Evolutionary conservation across 129 eudicot species (phyloP).

Genomic region (Arctium lappa): DNA sequence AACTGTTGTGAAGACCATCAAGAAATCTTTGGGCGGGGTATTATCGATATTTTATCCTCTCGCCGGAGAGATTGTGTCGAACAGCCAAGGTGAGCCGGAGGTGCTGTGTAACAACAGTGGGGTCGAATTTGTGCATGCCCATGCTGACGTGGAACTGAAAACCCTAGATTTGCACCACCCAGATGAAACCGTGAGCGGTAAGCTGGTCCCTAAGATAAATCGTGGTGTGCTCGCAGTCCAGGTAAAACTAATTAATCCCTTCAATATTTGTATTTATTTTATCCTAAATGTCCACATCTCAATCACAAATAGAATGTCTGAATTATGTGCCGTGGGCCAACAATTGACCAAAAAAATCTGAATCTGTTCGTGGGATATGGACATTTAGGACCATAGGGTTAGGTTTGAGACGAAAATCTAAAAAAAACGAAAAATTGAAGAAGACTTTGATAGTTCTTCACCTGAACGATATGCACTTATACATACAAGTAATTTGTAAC

Average conservation of each 20-base stretch:
- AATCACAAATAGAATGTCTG: no score
- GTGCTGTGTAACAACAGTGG: slow-evolving; percentile 57
- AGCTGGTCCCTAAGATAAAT: slow-evolving; percentile 44
- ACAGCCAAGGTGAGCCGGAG: slow-evolving; percentile 54
- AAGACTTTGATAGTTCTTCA: no score
- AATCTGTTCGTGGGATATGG: no score
- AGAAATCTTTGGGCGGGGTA: slow-evolving; percentile 40
- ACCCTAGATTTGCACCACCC: slow-evolving; percentile 41
- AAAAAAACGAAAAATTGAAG: no score
- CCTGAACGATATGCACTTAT: no score
- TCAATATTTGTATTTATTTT: not conserved
- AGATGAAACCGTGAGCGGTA: slow-evolving; percentile 31
- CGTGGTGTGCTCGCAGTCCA: slow-evolving; percentile 47
- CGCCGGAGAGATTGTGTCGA: slow-evolving; percentile 53
- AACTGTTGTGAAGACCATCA: slow-evolving; percentile 30
- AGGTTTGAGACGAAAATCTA: no score
- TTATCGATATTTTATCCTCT: slow-evolving; percentile 47
- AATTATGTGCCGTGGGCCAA: no score
- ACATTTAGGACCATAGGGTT: no score
- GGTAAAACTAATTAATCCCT: slow-evolving; percentile 30
- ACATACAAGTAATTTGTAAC: no score
- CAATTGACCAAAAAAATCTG: no score
- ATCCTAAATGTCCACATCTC: no score
- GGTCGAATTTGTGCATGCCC: slow-evolving; percentile 49
- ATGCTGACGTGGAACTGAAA: slow-evolving; percentile 39